Conservation (phyloP, 176 grass and related monocot genomes). For the Musa troglodytarum region DNA sequence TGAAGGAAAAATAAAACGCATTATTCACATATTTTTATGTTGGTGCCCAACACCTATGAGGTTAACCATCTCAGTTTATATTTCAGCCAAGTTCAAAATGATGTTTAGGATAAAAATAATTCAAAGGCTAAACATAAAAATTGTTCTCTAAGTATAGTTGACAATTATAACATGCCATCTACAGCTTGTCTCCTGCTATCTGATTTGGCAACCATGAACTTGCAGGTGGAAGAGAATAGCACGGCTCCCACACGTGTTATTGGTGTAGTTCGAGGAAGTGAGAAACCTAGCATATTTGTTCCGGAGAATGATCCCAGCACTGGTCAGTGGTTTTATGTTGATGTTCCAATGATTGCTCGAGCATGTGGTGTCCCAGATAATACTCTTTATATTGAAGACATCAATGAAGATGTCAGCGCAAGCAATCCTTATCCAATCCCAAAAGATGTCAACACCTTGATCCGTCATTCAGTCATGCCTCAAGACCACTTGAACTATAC, state of each 20-base stretch:
- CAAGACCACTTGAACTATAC: conserved; percentile 87
- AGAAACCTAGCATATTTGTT: conserved; percentile 94
- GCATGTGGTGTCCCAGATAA: conserved; percentile 65
- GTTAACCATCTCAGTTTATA: not conserved
- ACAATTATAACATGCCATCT: not conserved
- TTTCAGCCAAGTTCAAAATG: too few species aligned
- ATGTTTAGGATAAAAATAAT: too few species aligned
- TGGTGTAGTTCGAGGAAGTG: conserved; percentile 86
- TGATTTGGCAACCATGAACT: conserved; percentile 24
- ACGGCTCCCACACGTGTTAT: conserved; percentile 42
- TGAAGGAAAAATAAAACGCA: too few species aligned
- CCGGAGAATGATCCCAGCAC: conserved; percentile 69
- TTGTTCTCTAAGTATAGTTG: not conserved
- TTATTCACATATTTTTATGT: not conserved
- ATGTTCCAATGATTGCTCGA: conserved; percentile 71
- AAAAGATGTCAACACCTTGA: conserved; percentile 81
- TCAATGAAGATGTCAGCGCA: conserved; percentile 54
- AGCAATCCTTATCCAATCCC: conserved; percentile 88
- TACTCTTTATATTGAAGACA: conserved; percentile 69
- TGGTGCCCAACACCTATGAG: not conserved
- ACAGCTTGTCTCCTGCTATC: not conserved
- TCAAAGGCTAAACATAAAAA: not conserved
- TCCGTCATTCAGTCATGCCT: conserved; percentile 84
- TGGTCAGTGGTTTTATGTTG: conserved; percentile 93
- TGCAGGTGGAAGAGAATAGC: conserved; percentile 44